Evolutionary conservation across 2,329 filamentous ascomycete genomes (phyloP), one percentile per base, ranked within the genome.

Genomic region (Cryphonectria carpinicola): DNA sequence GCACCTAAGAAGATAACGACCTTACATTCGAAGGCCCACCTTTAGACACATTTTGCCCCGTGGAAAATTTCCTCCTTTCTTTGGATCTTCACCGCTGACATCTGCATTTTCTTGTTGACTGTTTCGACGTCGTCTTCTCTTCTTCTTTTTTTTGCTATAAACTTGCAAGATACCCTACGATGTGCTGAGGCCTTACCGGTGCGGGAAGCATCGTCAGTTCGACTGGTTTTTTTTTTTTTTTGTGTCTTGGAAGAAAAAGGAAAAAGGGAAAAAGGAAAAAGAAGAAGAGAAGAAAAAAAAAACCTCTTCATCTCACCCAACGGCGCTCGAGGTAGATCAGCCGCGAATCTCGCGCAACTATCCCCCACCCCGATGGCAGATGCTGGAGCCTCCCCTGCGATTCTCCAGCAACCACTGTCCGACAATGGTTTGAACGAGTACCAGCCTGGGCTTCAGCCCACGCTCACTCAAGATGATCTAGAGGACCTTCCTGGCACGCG

Each of bases 121-220:
- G 63, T 65, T 35, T 37, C 19, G 3, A 43, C 19, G 43, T 43
- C 25, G 14, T 13, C 58, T 39, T 61, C 17, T 62, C 17, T 19
- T n/a, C 35, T n/a, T 35, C 7, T 17, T 28, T 17, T 17, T 17
- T 54, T 13, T 52, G 54, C 22, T 43, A 52, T 67, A 49, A 22
- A 54, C n/a, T 35, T 49, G 19, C 37, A 60, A 37, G 13, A 58
- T n/a, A 60, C 35, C 41, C 58, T 71, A 72, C 62, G 63, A 72
- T 72, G 71, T 72, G 71, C 71, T 72, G 71, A 72, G 71, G 46
- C n/a, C 54, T 68, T 28, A 68, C 17, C 69, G 71, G 69, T 71
- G 71, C 71, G 69, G 69, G 71, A 72, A 71, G 69, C 71, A 72
- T 72, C 69, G 66, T 71, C 46, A 37, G 25, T 56, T 28, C 49